phyloP scores from a whole-genome alignment of 2,329 filamentous ascomycete genomes.

The Ophiocordyceps sinensis region DNA sequence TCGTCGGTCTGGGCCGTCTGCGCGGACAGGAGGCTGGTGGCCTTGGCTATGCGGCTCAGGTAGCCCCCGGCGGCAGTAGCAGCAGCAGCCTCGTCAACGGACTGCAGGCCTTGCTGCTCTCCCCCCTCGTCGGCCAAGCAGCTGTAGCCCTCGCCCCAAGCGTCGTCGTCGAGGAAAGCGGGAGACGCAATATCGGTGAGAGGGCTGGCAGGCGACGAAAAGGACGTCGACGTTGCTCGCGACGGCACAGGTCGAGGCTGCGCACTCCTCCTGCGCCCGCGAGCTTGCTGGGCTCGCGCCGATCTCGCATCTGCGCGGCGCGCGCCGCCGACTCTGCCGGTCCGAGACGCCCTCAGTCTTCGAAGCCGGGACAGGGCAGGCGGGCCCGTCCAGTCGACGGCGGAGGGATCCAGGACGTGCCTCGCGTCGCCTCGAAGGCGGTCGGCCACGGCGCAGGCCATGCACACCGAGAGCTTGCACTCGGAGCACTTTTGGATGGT shows the following conservation, averaged over 20 bases:
- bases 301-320: too few species aligned
- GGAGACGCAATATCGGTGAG: too few species aligned
- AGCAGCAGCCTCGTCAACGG: too few species aligned
- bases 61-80: too few species aligned
- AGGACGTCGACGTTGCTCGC: neutral
- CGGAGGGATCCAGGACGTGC: slow-evolving; percentile 8
- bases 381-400: slow-evolving; percentile 6
- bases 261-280: neutral
- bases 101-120: too few species aligned
- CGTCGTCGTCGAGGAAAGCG: too few species aligned
- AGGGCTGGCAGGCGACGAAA: neutral
- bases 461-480: slow-evolving; percentile 12
- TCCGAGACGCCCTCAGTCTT: neutral
- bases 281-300: too few species aligned
- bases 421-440: slow-evolving; percentile 5
- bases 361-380: neutral
- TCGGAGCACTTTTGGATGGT: slow-evolving; percentile 10
- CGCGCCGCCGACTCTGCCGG: neutral
- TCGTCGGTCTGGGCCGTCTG: neutral
- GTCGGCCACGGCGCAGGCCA: slow-evolving; percentile 6
- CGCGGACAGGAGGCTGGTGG: neutral
- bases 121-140: too few species aligned
- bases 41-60: too few species aligned
- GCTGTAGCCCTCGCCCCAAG: too few species aligned
- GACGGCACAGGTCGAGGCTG: neutral